Conservation (phyloP, 306 rosid species). For the Potentilla sterilis region DNA sequence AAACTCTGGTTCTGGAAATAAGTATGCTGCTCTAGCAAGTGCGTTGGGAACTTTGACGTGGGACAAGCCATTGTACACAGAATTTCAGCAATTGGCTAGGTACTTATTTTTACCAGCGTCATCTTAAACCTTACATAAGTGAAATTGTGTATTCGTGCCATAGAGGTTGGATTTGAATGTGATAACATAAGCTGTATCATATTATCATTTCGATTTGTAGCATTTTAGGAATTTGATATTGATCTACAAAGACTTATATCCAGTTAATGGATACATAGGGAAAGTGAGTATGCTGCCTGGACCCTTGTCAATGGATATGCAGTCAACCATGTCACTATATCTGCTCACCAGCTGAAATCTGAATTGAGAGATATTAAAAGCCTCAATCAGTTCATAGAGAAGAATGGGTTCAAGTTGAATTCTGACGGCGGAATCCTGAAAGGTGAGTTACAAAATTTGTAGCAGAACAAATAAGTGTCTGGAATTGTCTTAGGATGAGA, state of each 20-base stretch:
- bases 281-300: constrained; percentile 99
- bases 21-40: constrained; percentile 82
- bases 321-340: constrained; percentile 84
- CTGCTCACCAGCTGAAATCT: constrained; percentile 76
- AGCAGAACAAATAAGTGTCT: background rate
- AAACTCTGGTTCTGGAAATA: constrained; percentile 53
- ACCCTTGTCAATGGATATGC: constrained; percentile 92
- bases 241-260: constrained; percentile 12
- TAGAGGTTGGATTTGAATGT: background rate
- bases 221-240: background rate
- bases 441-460: constrained; percentile 42
- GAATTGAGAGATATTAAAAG: constrained; percentile 56
- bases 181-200: background rate
- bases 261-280: constrained; percentile 43
- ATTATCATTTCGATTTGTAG: background rate
- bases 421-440: constrained; percentile 89
- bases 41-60: constrained; percentile 78
- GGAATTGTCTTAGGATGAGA: background rate
- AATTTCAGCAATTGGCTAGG: constrained; percentile 81
- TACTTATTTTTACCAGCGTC: constrained; percentile 26
- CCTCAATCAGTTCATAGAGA: constrained; percentile 75
- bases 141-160: background rate
- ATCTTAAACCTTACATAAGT: constrained; percentile 7
- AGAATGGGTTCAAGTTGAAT: constrained; percentile 72
- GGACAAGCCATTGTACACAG: constrained; percentile 73